Percentiles rank a stretch among this genome's conserved stretches.
phyloP scores from a whole-genome alignment of 192 early-diverging fungal genomes.

The Rhizoclosmatium sp. region DNA sequence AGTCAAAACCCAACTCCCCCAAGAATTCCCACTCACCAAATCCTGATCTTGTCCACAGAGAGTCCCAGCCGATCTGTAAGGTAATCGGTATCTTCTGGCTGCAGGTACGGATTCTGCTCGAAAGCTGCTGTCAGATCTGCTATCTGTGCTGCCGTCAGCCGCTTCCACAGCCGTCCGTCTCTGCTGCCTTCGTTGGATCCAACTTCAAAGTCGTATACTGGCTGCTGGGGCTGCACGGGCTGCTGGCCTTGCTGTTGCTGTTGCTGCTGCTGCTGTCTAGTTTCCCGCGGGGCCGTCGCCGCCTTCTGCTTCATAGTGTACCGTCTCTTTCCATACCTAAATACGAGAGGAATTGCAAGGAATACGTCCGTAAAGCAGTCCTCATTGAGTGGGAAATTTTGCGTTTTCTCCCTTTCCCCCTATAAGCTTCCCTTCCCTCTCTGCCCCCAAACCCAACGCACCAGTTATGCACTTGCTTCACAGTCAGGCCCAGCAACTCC shows the following conservation, averaged over 20 bases:
- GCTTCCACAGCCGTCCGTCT: neutral
- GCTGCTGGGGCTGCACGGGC: neutral
- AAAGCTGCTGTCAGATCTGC: neutral
- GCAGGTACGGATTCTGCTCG: neutral
- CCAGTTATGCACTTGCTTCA: conserved; percentile 27
- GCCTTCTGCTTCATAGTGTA: conserved; percentile 22
- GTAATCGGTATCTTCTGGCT: neutral
- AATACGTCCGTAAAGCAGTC: neutral
- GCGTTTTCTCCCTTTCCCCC: neutral
- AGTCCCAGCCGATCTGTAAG: neutral
- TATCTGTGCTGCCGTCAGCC: neutral
- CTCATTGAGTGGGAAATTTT: neutral
- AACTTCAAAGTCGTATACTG: neutral
- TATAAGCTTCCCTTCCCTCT: neutral
- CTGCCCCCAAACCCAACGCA: neutral
- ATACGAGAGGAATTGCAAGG: neutral
- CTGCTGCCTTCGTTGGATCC: neutral
- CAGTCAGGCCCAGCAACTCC: conserved; percentile 12
- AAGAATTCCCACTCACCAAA: neutral
- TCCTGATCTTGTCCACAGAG: neutral
- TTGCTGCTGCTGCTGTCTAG: neutral
- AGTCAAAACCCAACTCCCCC: neutral
- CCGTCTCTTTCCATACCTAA: conserved; percentile 13
- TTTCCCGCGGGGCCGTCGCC: neutral
- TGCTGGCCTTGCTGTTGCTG: neutral